phyloP scores from a whole-genome alignment of 108 stramenopile genomes.

The Cyclostephanos tholiformis region DNA sequence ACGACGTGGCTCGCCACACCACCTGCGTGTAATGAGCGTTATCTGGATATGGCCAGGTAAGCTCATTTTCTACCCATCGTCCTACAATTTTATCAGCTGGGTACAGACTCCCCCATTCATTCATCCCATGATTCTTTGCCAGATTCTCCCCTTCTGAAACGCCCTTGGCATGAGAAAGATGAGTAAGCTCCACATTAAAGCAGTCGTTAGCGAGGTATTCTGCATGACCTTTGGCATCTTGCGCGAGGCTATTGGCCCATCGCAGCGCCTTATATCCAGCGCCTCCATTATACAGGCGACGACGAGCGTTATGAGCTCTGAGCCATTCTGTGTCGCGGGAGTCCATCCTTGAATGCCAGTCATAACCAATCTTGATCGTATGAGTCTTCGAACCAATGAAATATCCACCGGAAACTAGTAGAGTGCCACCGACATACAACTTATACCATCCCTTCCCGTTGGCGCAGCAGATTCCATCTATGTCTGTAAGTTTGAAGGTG shows the following conservation, averaged over 20 bases:
- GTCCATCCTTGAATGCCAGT: slow-evolving; percentile 14
- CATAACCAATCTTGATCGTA: slow-evolving; percentile 23
- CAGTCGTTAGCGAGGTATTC: neutral
- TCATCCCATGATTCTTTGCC: slow-evolving; percentile 10
- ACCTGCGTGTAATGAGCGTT: slow-evolving; percentile 22
- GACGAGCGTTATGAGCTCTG: slow-evolving; percentile 22
- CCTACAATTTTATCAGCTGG: slow-evolving; percentile 2
- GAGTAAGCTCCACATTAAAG: neutral
- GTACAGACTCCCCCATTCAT: neutral
- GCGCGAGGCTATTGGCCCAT: slow-evolving; percentile 13
- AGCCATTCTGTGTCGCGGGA: slow-evolving; percentile 23
- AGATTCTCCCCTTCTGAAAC: slow-evolving; percentile 13
- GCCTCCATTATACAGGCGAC: slow-evolving; percentile 8
- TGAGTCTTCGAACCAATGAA: slow-evolving; percentile 17
- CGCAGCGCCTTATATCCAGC: slow-evolving; percentile 8
- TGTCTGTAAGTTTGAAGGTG: slow-evolving; percentile 18
- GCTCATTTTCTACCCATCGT: slow-evolving; percentile 19
- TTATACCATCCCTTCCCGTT: slow-evolving; percentile 32
- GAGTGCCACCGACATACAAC: slow-evolving; percentile 10
- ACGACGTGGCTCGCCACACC: slow-evolving; percentile 22
- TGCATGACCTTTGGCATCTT: slow-evolving; percentile 4
- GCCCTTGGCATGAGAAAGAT: too few species aligned
- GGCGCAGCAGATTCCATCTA: slow-evolving; percentile 20
- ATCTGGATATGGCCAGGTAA: neutral
- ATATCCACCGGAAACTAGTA: slow-evolving; percentile 14